Percentiles rank a stretch among this genome's conserved stretches.
Conservation (phyloP, 495 filamentous ascomycete species). For the Annulohypoxylon nitens region DNA sequence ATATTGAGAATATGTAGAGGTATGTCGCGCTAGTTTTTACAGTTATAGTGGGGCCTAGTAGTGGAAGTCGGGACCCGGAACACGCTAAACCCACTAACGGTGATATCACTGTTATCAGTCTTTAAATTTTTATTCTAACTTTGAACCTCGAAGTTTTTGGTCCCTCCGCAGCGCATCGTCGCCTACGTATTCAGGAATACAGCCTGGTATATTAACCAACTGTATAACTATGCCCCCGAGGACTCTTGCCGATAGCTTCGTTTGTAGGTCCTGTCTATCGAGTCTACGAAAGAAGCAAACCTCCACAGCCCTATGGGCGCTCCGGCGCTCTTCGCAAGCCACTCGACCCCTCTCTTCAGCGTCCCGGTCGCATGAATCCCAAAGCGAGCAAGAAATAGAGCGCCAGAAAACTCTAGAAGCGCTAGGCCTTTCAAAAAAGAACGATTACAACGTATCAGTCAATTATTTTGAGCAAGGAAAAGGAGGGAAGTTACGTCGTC, state of each 20-base stretch:
- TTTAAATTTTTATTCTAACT: constrained; percentile 33
- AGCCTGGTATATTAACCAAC: constrained; percentile 1
- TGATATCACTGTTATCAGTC: constrained; percentile 44
- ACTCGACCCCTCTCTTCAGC: constrained; percentile 28
- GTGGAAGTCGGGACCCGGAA: constrained; percentile 16
- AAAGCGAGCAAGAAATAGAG: constrained; percentile 43
- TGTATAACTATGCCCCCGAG: constrained; percentile 53
- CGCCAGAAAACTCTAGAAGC: constrained; percentile 45
- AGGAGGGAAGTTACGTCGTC: constrained; percentile 50
- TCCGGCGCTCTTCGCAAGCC: constrained; percentile 46
- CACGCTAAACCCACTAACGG: constrained; percentile 21
- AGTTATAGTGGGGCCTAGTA: constrained; percentile 24
- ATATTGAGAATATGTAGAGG: too few species aligned
- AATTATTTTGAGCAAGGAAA: constrained; percentile 62
- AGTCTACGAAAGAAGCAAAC: constrained; percentile 45
- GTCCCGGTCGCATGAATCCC: constrained; percentile 32
- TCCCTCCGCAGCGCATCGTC: constrained; percentile 19
- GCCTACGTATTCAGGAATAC: constrained; percentile 15
- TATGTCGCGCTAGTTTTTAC: neutral
- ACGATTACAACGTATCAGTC: constrained; percentile 42
- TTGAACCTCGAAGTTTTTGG: constrained; percentile 9
- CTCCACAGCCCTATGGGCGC: constrained; percentile 42
- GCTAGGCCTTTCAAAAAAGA: constrained; percentile 40
- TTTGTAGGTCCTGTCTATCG: constrained; percentile 55
- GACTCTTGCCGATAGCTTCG: constrained; percentile 51